Evolutionary conservation across 1,284 basidiomycete species (phyloP).

Genomic region (Macrocystidia cucumis): DNA sequence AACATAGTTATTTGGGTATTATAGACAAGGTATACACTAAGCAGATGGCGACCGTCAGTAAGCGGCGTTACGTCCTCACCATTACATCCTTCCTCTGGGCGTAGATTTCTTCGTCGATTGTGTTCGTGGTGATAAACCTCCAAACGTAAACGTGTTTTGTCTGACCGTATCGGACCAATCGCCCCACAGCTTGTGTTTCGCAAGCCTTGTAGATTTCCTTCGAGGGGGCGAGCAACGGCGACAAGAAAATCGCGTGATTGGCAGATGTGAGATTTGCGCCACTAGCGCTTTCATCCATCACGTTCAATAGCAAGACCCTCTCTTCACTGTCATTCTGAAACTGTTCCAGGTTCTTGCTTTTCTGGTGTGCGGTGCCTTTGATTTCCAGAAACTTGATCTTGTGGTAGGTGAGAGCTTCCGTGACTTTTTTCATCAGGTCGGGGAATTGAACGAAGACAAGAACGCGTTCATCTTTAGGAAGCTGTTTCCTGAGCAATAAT

Average conservation of each 20-base stretch:
- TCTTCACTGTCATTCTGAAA: conserved; percentile 76
- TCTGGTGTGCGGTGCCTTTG: conserved; percentile 68
- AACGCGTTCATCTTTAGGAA: conserved; percentile 74
- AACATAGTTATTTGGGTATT: neutral
- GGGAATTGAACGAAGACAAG: conserved; percentile 93
- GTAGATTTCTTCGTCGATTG: conserved; percentile 82
- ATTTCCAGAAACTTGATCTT: conserved; percentile 78
- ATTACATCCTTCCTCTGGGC: conserved; percentile 27
- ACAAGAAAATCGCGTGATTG: conserved; percentile 93
- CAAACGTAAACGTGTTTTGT: conserved; percentile 74
- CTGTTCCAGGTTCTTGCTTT: conserved; percentile 74
- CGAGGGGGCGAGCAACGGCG: conserved; percentile 73
- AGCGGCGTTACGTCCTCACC: conserved; percentile 2
- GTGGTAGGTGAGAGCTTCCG: conserved; percentile 70
- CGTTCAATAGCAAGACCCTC: conserved; percentile 82
- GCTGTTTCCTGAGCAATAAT: conserved; percentile 38
- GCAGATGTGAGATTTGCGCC: conserved; percentile 90
- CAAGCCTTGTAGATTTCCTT: conserved; percentile 81
- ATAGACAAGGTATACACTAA: no score
- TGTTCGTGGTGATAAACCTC: conserved; percentile 75
- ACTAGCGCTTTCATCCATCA: conserved; percentile 91
- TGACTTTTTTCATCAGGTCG: conserved; percentile 87
- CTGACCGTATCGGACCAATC: conserved; percentile 84
- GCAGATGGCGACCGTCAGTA: no score
- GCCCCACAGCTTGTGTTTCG: conserved; percentile 88